A percentile compares a stretch with the other conserved stretches of the same genome.
Evolutionary conservation across 108 stramenopile species (phyloP).

Genomic region (Parietichytrium sp.): DNA sequence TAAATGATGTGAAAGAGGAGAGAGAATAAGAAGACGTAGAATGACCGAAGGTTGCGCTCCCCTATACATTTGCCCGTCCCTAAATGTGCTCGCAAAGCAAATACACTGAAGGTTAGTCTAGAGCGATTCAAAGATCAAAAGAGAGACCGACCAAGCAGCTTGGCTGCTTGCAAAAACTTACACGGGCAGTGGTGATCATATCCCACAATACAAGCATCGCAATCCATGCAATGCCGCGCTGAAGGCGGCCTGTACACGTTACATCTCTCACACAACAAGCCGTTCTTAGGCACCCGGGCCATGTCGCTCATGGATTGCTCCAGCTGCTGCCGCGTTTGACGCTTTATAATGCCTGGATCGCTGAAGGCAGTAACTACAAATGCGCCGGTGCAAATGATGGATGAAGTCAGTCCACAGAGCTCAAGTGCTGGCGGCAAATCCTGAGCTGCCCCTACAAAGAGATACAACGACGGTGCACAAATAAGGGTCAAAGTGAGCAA

Average conservation of each 20-base stretch:
- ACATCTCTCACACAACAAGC: background rate
- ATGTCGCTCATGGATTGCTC: background rate
- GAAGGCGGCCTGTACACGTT: slow-evolving; percentile 1
- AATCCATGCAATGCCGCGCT: background rate
- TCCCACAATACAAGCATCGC: slow-evolving; percentile 10
- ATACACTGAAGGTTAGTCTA: too few relatives aligned
- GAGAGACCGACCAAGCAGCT: too few relatives aligned
- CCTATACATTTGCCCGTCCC: slow-evolving; percentile 19
- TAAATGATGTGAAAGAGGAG: background rate
- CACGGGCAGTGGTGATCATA: slow-evolving; percentile 31
- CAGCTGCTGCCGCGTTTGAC: background rate
- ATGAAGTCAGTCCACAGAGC: background rate
- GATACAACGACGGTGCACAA: background rate
- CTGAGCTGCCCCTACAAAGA: background rate
- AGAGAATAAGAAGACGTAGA: background rate
- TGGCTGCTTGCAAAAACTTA: too few relatives aligned
- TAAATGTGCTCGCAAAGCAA: too few relatives aligned
- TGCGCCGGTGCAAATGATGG: background rate
- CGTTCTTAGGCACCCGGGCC: background rate
- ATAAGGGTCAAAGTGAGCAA: slow-evolving; percentile 1
- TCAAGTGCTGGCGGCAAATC: background rate
- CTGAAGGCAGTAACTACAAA: slow-evolving; percentile 9
- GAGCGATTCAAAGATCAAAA: too few relatives aligned
- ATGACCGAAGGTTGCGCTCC: background rate
- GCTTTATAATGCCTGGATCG: slow-evolving; percentile 1